Conservation (phyloP, 257 asterid species). For the Euphrasia confusa region DNA sequence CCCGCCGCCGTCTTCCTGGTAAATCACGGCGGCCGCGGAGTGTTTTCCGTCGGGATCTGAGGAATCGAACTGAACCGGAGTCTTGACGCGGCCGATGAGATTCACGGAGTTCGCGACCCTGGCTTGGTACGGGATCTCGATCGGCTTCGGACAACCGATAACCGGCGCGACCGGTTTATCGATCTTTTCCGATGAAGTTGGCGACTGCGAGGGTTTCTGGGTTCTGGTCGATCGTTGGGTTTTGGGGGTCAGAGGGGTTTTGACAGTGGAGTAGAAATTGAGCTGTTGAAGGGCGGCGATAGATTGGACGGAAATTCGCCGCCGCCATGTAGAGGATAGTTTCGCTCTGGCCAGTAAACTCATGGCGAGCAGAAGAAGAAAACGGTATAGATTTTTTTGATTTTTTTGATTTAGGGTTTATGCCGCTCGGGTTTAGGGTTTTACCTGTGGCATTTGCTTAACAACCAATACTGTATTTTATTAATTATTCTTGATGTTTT, state of each 20-base stretch:
- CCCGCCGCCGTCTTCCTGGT: constrained; percentile 24
- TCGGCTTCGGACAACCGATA: constrained; percentile 53
- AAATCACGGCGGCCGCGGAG: constrained; percentile 46
- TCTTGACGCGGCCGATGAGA: constrained; percentile 50
- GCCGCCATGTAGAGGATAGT: constrained; percentile 27
- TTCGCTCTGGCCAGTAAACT: constrained; percentile 43
- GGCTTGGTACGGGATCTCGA: constrained; percentile 62
- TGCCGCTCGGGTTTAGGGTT: not conserved
- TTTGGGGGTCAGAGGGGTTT: constrained; percentile 6
- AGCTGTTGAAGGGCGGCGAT: constrained; percentile 29
- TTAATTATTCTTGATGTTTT: too few relatives aligned
- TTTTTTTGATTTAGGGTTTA: constrained; percentile 26
- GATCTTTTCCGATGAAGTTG: constrained; percentile 24
- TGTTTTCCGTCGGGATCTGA: constrained; percentile 38
- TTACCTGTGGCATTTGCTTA: not conserved
- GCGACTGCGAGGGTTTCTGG: constrained; percentile 28
- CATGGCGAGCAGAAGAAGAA: constrained; percentile 34
- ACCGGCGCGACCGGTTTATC: constrained; percentile 26
- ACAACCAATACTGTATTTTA: too few relatives aligned
- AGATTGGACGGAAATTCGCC: constrained; percentile 17
- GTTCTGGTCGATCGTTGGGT: constrained; percentile 19
- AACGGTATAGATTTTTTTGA: not conserved
- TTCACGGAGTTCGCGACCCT: constrained; percentile 64
- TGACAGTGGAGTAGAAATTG: constrained; percentile 31
- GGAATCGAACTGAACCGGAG: constrained; percentile 44